Percentiles rank a stretch among this genome's conserved stretches.
These are phyloP conservation scores for Fusarium xylarioides DNA, from an alignment of 2,329 filamentous ascomycete genomes.

Conservation along the genomic window DNA sequence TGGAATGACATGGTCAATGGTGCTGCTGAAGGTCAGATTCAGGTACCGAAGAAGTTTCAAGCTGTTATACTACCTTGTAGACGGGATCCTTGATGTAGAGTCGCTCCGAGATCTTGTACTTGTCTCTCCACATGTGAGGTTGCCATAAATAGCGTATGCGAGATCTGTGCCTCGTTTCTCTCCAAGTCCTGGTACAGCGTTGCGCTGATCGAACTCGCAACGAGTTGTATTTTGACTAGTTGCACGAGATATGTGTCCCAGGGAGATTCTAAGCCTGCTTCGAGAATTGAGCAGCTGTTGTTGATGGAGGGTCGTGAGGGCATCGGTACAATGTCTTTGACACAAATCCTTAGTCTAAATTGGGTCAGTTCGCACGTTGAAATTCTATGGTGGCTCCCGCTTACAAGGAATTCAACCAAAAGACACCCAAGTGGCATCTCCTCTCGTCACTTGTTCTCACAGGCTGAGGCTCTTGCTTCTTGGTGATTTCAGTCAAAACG, in stretches of 20 bases:
- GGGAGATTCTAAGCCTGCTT: background rate
- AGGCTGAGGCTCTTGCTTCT: background rate
- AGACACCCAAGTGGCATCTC: slow-evolving; percentile 10
- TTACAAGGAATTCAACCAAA: slow-evolving; percentile 12
- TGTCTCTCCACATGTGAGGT: slow-evolving; percentile 7
- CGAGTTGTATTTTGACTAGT: background rate
- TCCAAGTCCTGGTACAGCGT: background rate
- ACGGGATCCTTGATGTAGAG: background rate
- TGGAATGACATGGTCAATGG: slow-evolving; percentile 1
- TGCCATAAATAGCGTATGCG: background rate
- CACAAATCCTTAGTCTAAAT: background rate
- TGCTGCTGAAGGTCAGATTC: background rate
- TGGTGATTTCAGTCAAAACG: background rate
- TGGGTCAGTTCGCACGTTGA: no score
- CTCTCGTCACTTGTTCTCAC: background rate
- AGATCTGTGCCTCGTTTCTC: background rate
- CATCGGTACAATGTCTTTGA: background rate
- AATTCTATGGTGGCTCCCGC: no score
- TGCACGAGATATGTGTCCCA: background rate
- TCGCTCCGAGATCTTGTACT: background rate
- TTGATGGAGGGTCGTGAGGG: background rate
- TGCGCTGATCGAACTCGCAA: background rate
- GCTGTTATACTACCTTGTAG: background rate
- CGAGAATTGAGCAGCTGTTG: background rate
- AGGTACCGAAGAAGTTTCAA: background rate